Evolutionary conservation across 331 rosid species (phyloP).

Genomic region (Quercus lobata): DNA sequence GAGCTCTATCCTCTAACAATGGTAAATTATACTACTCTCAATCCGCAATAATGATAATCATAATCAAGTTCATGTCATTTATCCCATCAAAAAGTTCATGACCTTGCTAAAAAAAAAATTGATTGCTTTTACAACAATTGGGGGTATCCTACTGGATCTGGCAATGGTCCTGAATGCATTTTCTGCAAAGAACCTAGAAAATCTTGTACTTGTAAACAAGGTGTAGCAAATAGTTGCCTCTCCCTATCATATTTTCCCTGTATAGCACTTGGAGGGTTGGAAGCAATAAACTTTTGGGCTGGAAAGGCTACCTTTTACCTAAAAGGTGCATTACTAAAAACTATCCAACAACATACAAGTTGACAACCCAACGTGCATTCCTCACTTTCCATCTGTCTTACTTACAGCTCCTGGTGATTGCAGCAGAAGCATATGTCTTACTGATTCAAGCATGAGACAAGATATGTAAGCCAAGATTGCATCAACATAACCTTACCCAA

Average conservation of each 20-base stretch:
- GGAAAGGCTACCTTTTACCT: conserved; percentile 45
- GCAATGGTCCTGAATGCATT: background rate
- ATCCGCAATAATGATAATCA: background rate
- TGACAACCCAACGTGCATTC: conserved; percentile 55
- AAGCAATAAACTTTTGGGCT: conserved; percentile 24
- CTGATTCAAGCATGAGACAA: conserved; percentile 3
- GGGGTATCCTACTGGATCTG: background rate
- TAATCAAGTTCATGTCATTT: background rate
- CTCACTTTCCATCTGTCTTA: conserved; percentile 42
- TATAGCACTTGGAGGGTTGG: conserved; percentile 1
- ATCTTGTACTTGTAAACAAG: background rate
- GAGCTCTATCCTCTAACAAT: too few species aligned
- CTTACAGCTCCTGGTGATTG: conserved; percentile 17
- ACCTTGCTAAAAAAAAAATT: background rate
- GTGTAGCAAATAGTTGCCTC: background rate
- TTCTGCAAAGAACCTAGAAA: background rate
- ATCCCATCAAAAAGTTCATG: too few species aligned
- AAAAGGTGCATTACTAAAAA: conserved; percentile 26
- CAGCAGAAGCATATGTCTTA: conserved; percentile 24
- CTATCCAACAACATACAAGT: conserved; percentile 32
- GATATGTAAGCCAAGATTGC: conserved; percentile 16
- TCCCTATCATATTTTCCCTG: background rate
- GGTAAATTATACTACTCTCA: too few species aligned
- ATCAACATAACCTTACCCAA: background rate
- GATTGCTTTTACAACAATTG: background rate